Evolutionary conservation across 2,329 filamentous ascomycete species (phyloP), one percentile per base, ranked within the genome.

Genomic region (Penicillium sclerotiorum): DNA sequence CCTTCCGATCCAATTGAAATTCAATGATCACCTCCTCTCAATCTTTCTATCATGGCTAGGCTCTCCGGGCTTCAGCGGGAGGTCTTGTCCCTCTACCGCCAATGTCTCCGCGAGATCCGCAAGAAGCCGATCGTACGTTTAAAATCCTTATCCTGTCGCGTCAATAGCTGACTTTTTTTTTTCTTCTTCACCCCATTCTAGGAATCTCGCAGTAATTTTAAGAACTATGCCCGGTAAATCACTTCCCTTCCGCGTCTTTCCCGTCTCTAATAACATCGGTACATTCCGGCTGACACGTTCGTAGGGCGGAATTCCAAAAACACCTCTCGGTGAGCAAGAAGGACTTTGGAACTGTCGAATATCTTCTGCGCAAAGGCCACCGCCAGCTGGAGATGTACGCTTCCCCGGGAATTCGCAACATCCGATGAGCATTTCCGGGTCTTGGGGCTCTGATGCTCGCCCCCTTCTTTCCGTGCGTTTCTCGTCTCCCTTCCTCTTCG

Each of bases 61-160:
- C 77, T 92, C 21, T 95, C 92, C 7, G 94, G 94, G 28, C 78
- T 97, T n/a, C 93, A 97, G 69, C 87, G 83, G 63, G 90, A 96
- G 64, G 93, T 96, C 3, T 72, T 97, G 44, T 80, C 85, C 27
- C 82, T 99, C 12, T 99, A 97, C 70, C 85, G 93, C 50, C 83
- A 85, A 66, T 97, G 93, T 64, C 77, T 99, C 21, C 84, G 92
- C 52, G 89, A 89, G 64, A 85, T 87, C 51, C 83, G 87, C 52
- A 86, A 85, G 64, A 97, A 99, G 71, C 90, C 92, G 42, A 68
- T 74, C 62, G 90, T 93, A 70, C 62, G 79, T 32, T 21, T 43
- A 18, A 30, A n/a, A 7, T 15, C 8, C 12, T 11, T 27, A 22
- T 35, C 18, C 22, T 18, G 20, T 44, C 20, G 11, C 17, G 7